Evolutionary conservation across 805 yeast genomes (phyloP).

Genomic region (Candida mattraensis): DNA sequence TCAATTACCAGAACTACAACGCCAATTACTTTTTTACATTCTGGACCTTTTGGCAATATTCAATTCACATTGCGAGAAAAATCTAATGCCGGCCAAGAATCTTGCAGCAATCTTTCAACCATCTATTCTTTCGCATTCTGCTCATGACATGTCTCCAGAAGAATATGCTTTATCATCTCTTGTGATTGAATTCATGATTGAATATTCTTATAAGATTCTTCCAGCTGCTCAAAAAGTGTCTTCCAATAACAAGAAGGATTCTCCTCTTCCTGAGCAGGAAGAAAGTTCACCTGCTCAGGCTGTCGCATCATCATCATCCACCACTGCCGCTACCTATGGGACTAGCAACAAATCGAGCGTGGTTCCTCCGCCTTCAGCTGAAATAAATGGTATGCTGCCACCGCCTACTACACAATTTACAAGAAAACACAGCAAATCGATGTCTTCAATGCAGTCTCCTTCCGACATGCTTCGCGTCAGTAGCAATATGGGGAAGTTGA

Average conservation of each 20-base stretch:
- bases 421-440: slow-evolving; percentile 40
- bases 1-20: slow-evolving; percentile 70
- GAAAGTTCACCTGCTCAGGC: neutral
- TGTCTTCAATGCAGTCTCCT: slow-evolving; percentile 46
- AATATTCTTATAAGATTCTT: slow-evolving; percentile 75
- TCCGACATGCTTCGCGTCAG: slow-evolving; percentile 38
- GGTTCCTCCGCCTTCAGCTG: slow-evolving; percentile 5
- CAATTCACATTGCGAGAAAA: slow-evolving; percentile 70
- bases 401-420: slow-evolving; percentile 23
- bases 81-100: slow-evolving; percentile 90
- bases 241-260: neutral
- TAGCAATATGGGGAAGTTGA: slow-evolving; percentile 11
- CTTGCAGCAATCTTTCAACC: slow-evolving; percentile 97
- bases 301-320: neutral
- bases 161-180: slow-evolving; percentile 86
- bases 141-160: slow-evolving; percentile 87
- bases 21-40: slow-evolving; percentile 81
- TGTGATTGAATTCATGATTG: slow-evolving; percentile 86
- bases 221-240: slow-evolving; percentile 44
- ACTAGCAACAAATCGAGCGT: neutral
- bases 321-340: too few species aligned
- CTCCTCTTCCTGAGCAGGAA: neutral
- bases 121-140: slow-evolving; percentile 88
- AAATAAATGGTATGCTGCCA: slow-evolving; percentile 2
- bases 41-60: slow-evolving; percentile 85